Percentiles rank a stretch among this genome's conserved stretches.
Conservation (phyloP, 495 filamentous ascomycete species). For the Hyaloscypha variabilis region DNA sequence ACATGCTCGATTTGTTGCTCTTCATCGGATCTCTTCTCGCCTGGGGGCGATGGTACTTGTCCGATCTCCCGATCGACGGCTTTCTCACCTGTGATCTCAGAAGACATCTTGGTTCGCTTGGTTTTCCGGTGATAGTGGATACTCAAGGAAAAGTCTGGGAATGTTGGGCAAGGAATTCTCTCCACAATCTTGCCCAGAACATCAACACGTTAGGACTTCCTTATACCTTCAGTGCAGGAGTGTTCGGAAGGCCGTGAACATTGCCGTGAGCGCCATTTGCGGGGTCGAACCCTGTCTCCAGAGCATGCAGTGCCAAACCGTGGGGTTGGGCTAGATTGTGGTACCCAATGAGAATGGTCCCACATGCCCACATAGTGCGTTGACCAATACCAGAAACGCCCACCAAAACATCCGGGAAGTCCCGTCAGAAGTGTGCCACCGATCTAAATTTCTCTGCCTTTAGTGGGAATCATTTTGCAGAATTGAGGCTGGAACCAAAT, state of each 20-base stretch:
- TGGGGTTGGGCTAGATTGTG: not conserved
- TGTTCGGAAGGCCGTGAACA: not conserved
- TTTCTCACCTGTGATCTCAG: not conserved
- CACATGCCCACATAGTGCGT: not conserved
- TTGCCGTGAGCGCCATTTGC: not conserved
- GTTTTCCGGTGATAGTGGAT: not conserved
- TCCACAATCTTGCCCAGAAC: not conserved
- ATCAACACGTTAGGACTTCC: not conserved
- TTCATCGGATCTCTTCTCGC: not conserved
- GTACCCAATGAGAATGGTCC: not conserved
- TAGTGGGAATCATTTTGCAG: too few relatives aligned
- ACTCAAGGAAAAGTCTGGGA: too few relatives aligned
- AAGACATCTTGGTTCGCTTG: not conserved
- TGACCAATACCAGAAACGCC: not conserved
- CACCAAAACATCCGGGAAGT: not conserved
- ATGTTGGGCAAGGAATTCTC: not conserved
- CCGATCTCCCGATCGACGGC: not conserved
- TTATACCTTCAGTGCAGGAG: not conserved
- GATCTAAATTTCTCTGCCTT: too few relatives aligned
- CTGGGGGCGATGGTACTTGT: not conserved
- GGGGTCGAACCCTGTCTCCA: not conserved
- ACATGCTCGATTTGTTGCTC: slow-evolving; percentile 1
- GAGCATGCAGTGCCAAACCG: not conserved
- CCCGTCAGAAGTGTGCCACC: too few relatives aligned
- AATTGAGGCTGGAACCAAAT: too few relatives aligned